These are phyloP conservation scores for Cladochytrium replicatum DNA, from an alignment of 192 early-diverging fungal genomes.

Conservation along the genomic window DNA sequence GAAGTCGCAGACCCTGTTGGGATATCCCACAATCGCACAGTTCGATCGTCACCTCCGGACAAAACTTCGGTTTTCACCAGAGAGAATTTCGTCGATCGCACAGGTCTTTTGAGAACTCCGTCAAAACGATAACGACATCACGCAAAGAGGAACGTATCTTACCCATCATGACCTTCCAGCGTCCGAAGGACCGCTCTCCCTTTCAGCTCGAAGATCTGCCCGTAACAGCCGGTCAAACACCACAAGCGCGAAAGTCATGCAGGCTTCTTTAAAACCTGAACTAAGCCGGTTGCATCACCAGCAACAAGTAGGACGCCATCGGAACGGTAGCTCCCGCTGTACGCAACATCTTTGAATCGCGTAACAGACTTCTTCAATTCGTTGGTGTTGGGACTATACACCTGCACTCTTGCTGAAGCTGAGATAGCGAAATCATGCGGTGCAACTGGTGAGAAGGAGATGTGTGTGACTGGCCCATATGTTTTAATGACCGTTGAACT, in stretches of 20 bases:
- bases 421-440: conserved; percentile 89
- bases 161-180: conserved; percentile 45
- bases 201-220: conserved; percentile 39
- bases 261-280: too few relatives aligned
- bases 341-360: conserved; percentile 84
- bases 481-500: conserved; percentile 80
- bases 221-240: too few relatives aligned
- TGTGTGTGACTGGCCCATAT: conserved; percentile 66
- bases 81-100: conserved; percentile 73
- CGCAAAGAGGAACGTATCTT: not conserved
- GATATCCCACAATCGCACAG: conserved; percentile 91
- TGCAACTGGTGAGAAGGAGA: conserved; percentile 68
- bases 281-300: conserved; percentile 78
- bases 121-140: not conserved
- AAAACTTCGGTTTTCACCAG: conserved; percentile 70
- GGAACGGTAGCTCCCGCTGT: conserved; percentile 62
- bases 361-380: conserved; percentile 83
- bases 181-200: conserved; percentile 47
- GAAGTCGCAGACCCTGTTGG: conserved; percentile 60
- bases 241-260: too few relatives aligned
- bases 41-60: conserved; percentile 85
- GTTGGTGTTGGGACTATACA: conserved; percentile 77
- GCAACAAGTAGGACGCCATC: conserved; percentile 91
- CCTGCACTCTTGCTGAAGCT: conserved; percentile 81
- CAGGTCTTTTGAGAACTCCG: conserved; percentile 38